phyloP scores from a whole-genome alignment of 1,139 yeast genomes.

The Geotrichum aggregatum region DNA sequence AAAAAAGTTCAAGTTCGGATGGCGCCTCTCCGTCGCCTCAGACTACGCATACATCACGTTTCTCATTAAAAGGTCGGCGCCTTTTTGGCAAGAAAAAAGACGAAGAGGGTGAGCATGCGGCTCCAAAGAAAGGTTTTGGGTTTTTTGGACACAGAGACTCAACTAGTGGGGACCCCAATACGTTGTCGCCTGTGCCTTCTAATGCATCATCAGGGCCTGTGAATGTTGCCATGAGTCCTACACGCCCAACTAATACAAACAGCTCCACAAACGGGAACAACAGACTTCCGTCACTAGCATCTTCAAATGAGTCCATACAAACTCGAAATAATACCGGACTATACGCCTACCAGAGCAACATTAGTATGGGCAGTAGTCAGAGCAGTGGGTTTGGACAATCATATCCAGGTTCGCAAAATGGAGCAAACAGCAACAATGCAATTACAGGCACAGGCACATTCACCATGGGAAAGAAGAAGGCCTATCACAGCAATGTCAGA shows the following conservation, averaged over 20 bases:
- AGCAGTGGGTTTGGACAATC: neutral
- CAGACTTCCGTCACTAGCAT: neutral
- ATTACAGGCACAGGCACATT: conserved; percentile 14
- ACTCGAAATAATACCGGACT: neutral
- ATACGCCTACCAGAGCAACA: neutral
- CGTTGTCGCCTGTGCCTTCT: conserved; percentile 3
- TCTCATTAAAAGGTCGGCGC: conserved; percentile 9
- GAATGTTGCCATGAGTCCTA: neutral
- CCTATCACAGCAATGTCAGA: conserved; percentile 7
- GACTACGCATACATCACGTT: neutral
- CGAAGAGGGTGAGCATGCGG: neutral
- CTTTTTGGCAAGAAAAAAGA: conserved; percentile 12
- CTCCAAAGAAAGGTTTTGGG: neutral
- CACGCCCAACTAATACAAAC: neutral
- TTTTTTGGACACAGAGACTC: neutral
- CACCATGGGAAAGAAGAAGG: conserved; percentile 7
- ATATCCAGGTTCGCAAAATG: neutral
- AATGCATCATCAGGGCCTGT: neutral
- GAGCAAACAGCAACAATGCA: conserved; percentile 3
- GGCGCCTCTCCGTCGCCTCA: neutral
- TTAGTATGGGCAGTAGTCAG: neutral
- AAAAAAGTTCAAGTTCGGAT: neutral
- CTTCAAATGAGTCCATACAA: neutral
- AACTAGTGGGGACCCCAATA: neutral
- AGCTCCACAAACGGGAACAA: neutral